Evolutionary conservation across 139 green algal species (phyloP), one percentile per base, ranked within the genome.

Genomic region (Chlamydomonas sp.): DNA sequence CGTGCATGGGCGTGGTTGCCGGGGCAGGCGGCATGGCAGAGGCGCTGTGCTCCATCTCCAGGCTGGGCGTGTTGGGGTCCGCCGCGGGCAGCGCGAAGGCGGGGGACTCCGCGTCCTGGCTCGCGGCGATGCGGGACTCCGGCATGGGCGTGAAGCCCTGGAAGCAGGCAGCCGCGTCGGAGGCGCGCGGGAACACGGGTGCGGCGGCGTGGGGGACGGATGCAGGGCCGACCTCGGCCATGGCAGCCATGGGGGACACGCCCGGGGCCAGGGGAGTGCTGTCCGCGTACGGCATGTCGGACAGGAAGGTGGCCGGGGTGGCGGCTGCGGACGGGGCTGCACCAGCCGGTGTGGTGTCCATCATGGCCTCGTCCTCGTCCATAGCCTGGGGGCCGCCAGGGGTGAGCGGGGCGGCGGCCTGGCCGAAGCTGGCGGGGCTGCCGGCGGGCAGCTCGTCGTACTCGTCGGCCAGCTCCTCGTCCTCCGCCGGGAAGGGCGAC

Each of bases 381-480:
- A 59, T 59, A 16, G 58, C 80, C 68, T 73, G 82, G 4, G 14
- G 1, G 10, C n/a, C n/a, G n/a, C 0, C 20, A 5, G 69, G 82
- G 4, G 71, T 80, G 10, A 64, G 1, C 6, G 5, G 12, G 10
- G 7, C 71, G 9, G 18, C 59, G 1, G 2, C 80, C 15, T 61
- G 71, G 17, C 59, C 61, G 3, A 86, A 71, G 82, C 82, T 86
- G 61, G 79, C 72, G 59, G 82, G 82, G 82, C 82, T 86, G 20
- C n/a, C 58, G 3, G 14, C 66, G 6, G 3, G 18, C 49, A 59
- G 7, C n/a, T 77, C 71, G 3, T 62, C 74, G 49, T 86, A 68
- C 20, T 86, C 74, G 31, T 49, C 31, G 3, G 18, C n/a, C 49
- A 59, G 7, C n/a, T 77, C 71, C 17, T 62, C 74, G 49, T 86